Conservation (phyloP, 768 basidiomycete species). For the Collybia sp. region DNA sequence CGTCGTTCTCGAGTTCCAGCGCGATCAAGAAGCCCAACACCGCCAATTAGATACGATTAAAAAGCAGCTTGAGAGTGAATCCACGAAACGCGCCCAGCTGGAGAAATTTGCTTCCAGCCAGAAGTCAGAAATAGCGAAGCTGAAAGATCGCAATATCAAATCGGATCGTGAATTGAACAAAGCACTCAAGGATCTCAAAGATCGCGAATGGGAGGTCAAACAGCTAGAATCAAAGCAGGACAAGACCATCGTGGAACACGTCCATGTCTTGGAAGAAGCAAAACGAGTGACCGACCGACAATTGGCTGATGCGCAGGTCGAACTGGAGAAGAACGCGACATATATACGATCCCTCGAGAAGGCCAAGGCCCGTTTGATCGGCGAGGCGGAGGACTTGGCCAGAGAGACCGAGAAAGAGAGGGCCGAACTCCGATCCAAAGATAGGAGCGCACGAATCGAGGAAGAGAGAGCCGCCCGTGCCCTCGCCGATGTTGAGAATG, state of each 20-base stretch:
- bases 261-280: slow-evolving; percentile 93
- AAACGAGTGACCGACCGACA: slow-evolving; percentile 93
- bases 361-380: slow-evolving; percentile 64
- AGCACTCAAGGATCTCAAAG: slow-evolving; percentile 73
- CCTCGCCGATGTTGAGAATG: slow-evolving; percentile 57
- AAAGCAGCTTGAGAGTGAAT: slow-evolving; percentile 74
- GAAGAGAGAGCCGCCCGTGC: slow-evolving; percentile 59
- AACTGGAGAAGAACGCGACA: slow-evolving; percentile 66
- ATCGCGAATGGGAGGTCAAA: slow-evolving; percentile 81
- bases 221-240: slow-evolving; percentile 85
- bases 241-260: slow-evolving; percentile 98
- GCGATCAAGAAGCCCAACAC: slow-evolving; percentile 71
- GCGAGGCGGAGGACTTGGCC: slow-evolving; percentile 79
- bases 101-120: slow-evolving; percentile 60
- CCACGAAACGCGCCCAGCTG: slow-evolving; percentile 64
- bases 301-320: slow-evolving; percentile 73
- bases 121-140: slow-evolving; percentile 63
- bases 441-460: slow-evolving; percentile 58
- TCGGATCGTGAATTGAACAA: slow-evolving; percentile 80
- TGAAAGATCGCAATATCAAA: slow-evolving; percentile 67
- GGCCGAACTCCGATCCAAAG: slow-evolving; percentile 59
- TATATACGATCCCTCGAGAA: slow-evolving; percentile 88
- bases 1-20: slow-evolving; percentile 74
- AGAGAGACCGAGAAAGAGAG: slow-evolving; percentile 72
- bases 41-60: slow-evolving; percentile 67